Conservation (phyloP, 805 yeast genomes). For the Ogataea sp. region DNA sequence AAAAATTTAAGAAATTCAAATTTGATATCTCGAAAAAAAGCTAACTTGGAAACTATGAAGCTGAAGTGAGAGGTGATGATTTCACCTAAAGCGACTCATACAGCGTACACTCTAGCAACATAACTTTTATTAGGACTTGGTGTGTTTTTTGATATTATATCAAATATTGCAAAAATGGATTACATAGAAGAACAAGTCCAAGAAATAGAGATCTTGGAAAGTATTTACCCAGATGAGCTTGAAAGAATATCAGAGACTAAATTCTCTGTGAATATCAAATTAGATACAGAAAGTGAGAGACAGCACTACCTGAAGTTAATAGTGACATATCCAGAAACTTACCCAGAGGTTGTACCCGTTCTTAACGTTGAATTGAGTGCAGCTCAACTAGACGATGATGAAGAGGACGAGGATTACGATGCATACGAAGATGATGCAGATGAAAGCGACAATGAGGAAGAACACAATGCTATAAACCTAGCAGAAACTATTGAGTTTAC, state of each 20-base stretch:
- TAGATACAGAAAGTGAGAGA: constrained; percentile 62
- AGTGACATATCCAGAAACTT: constrained; percentile 68
- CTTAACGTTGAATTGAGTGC: constrained; percentile 31
- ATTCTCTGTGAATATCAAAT: constrained; percentile 47
- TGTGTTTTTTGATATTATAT: too few relatives aligned
- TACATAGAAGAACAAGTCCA: constrained; percentile 77
- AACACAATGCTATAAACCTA: constrained; percentile 40
- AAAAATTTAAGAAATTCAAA: too few relatives aligned
- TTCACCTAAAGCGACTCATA: too few relatives aligned
- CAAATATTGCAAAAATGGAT: constrained; percentile 67
- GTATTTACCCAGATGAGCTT: constrained; percentile 91
- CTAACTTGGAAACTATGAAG: too few relatives aligned
- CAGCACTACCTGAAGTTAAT: constrained; percentile 46
- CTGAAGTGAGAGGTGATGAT: too few relatives aligned
- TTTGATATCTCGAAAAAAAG: too few relatives aligned
- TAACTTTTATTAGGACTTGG: too few relatives aligned
- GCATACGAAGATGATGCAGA: constrained; percentile 37
- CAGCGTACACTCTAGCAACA: too few relatives aligned
- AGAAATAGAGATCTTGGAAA: constrained; percentile 82
- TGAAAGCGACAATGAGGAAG: constrained; percentile 34
- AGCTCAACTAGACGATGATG: constrained; percentile 21
- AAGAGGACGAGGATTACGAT: constrained; percentile 27
- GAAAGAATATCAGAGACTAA: constrained; percentile 34
- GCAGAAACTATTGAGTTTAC: constrained; percentile 54
- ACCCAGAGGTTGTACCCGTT: constrained; percentile 76